Evolutionary conservation across 306 rosid species (phyloP).

Genomic region (Cicer yamashitae): DNA sequence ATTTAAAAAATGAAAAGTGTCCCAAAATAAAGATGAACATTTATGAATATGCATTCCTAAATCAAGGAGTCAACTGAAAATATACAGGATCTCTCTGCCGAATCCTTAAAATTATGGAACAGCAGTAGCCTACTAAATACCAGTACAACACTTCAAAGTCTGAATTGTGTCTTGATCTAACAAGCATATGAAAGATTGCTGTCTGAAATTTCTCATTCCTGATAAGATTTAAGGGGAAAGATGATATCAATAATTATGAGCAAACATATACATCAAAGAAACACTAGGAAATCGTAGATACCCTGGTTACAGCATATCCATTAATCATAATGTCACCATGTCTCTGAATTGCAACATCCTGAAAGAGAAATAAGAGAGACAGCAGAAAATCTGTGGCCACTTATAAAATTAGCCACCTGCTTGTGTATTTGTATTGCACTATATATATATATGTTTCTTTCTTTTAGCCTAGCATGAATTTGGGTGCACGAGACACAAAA

Average conservation of each 20-base stretch:
- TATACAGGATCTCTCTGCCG: constrained; percentile 54
- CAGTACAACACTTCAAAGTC: constrained; percentile 52
- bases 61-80: constrained; percentile 44
- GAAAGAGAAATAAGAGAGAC: constrained; percentile 53
- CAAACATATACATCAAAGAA: constrained; percentile 9
- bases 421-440: constrained; percentile 63
- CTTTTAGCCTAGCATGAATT: constrained; percentile 55
- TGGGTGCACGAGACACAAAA: constrained; percentile 53
- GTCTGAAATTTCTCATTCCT: constrained; percentile 58
- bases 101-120: constrained; percentile 58
- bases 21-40: constrained; percentile 43
- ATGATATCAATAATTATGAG: constrained; percentile 43
- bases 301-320: constrained; percentile 60
- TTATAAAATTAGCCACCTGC: constrained; percentile 74
- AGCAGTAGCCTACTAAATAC: constrained; percentile 54
- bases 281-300: constrained; percentile 42
- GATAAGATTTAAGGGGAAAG: constrained; percentile 44
- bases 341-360: constrained; percentile 61
- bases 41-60: constrained; percentile 47
- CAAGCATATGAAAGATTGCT: constrained; percentile 57
- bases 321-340: constrained; percentile 49
- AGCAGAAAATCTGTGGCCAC: constrained; percentile 70
- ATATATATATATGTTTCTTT: constrained; percentile 48
- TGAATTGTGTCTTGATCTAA: constrained; percentile 53
- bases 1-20: neutral